Evolutionary conservation across 768 basidiomycete species (phyloP).

Genomic region (Scleroderma citrinum): DNA sequence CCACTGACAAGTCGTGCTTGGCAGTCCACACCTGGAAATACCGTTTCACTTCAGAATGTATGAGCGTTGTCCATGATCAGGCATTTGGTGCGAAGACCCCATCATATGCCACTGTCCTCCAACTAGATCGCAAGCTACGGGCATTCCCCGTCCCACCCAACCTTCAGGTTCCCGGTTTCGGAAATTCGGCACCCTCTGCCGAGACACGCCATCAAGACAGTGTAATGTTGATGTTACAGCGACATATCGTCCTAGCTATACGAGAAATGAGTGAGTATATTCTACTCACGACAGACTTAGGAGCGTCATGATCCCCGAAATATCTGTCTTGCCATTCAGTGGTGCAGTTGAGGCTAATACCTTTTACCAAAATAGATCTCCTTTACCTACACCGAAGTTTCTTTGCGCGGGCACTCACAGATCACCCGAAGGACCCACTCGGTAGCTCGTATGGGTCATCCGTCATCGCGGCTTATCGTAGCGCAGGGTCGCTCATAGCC

Average conservation of each 20-base stretch:
- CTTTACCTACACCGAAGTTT: constrained; percentile 69
- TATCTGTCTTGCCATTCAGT: background rate
- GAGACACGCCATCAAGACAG: constrained; percentile 34
- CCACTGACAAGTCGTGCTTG: constrained; percentile 1
- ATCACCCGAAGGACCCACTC: constrained; percentile 68
- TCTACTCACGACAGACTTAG: background rate
- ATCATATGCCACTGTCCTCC: constrained; percentile 60
- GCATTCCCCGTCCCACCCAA: constrained; percentile 62
- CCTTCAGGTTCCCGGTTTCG: constrained; percentile 65
- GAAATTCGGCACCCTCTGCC: constrained; percentile 42
- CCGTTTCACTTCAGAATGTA: constrained; percentile 60
- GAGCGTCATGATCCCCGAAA: too few species aligned
- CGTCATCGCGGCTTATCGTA: constrained; percentile 69
- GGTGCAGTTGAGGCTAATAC: constrained; percentile 11
- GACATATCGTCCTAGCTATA: constrained; percentile 63
- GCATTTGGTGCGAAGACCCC: constrained; percentile 67
- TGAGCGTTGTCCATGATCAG: constrained; percentile 64
- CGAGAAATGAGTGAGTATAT: constrained; percentile 57
- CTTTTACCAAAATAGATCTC: constrained; percentile 38
- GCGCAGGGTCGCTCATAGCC: constrained; percentile 64
- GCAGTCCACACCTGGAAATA: constrained; percentile 70
- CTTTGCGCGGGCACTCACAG: constrained; percentile 67
- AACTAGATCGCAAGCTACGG: constrained; percentile 59
- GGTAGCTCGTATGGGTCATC: constrained; percentile 69
- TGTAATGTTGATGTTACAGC: constrained; percentile 47